Evolutionary conservation across 2,329 filamentous ascomycete species (phyloP).

Genomic region (Celoporthe dispersa): DNA sequence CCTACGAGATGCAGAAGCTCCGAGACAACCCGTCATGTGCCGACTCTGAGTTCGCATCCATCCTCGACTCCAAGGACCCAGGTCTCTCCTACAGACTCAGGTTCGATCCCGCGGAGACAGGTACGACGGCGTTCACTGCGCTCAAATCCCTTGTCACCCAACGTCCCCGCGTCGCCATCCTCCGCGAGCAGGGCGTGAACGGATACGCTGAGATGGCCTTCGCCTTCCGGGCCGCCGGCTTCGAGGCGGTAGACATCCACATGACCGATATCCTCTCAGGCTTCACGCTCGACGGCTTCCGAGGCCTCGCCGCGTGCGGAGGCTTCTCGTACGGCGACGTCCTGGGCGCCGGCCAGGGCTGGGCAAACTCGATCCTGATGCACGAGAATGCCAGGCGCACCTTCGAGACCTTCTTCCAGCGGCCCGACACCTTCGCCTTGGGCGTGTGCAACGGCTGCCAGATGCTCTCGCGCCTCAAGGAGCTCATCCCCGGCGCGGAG

Average conservation of each 20-base stretch:
- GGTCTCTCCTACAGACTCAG: conserved; percentile 84
- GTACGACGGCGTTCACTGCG: conserved; percentile 69
- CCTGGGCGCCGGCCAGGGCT: conserved; percentile 92
- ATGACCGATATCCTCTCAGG: conserved; percentile 91
- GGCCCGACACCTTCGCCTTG: conserved; percentile 87
- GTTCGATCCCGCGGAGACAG: conserved; percentile 78
- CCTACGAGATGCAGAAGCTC: conserved; percentile 86
- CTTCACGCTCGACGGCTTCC: conserved; percentile 80
- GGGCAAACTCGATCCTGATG: conserved; percentile 91
- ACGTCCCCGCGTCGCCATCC: conserved; percentile 80
- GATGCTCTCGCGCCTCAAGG: conserved; percentile 83
- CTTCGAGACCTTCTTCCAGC: conserved; percentile 84
- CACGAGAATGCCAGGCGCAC: conserved; percentile 76
- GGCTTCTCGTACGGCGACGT: conserved; percentile 92
- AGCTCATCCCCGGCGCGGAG: conserved; percentile 82
- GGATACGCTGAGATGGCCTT: conserved; percentile 98
- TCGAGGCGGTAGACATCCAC: conserved; percentile 90
- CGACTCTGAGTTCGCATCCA: conserved; percentile 77
- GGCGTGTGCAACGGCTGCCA: conserved; percentile 98
- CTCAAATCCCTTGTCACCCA: conserved; percentile 62
- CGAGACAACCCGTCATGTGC: conserved; percentile 88
- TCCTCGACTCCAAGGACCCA: conserved; percentile 76
- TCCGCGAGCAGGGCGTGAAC: conserved; percentile 95
- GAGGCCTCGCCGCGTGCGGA: conserved; percentile 90
- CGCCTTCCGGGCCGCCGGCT: conserved; percentile 88